A percentile compares a stretch with the other conserved stretches of the same genome.
Conservation (phyloP, 2,329 filamentous ascomycete species). For the Ophidiomyces ophidiicola region DNA sequence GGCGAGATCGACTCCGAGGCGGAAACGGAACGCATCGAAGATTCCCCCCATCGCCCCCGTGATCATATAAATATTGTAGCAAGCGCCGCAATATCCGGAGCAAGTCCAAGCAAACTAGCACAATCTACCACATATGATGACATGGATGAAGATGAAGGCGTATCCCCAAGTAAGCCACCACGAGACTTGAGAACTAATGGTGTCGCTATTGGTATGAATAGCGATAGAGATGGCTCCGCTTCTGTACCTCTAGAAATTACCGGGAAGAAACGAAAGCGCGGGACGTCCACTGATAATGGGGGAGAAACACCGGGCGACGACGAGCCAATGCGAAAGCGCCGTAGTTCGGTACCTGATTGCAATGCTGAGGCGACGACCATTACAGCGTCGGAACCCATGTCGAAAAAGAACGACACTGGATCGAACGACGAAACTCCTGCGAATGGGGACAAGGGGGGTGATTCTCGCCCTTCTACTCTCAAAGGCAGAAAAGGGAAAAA, state of each 20-base stretch:
- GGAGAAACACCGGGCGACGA: slow-evolving; percentile 28
- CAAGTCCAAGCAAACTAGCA: slow-evolving; percentile 65
- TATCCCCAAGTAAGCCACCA: slow-evolving; percentile 31
- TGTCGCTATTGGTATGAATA: slow-evolving; percentile 18
- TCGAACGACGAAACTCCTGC: slow-evolving; percentile 20
- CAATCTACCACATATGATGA: slow-evolving; percentile 41
- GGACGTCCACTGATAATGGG: slow-evolving; percentile 17
- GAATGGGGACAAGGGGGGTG: slow-evolving; percentile 24
- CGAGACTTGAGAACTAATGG: slow-evolving; percentile 25
- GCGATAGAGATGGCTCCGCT: slow-evolving; percentile 18
- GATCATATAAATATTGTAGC: slow-evolving; percentile 49
- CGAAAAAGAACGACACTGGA: slow-evolving; percentile 1
- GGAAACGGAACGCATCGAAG: slow-evolving; percentile 84
- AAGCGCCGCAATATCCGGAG: slow-evolving; percentile 49
- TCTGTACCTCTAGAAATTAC: slow-evolving; percentile 17
- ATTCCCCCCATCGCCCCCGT: slow-evolving; percentile 61
- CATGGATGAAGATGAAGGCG: slow-evolving; percentile 28
- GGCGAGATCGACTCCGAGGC: slow-evolving; percentile 68
- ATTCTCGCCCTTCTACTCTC: slow-evolving; percentile 20
- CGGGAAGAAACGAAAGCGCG: slow-evolving; percentile 33
- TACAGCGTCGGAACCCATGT: slow-evolving; percentile 18
- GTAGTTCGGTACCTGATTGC: slow-evolving; percentile 25
- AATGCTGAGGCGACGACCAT: slow-evolving; percentile 15
- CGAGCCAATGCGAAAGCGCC: slow-evolving; percentile 32
- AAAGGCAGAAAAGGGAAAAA: slow-evolving; percentile 35